Base-by-base conservation (phyloP, 345 rosid species). In the Firmiana major region DNA sequence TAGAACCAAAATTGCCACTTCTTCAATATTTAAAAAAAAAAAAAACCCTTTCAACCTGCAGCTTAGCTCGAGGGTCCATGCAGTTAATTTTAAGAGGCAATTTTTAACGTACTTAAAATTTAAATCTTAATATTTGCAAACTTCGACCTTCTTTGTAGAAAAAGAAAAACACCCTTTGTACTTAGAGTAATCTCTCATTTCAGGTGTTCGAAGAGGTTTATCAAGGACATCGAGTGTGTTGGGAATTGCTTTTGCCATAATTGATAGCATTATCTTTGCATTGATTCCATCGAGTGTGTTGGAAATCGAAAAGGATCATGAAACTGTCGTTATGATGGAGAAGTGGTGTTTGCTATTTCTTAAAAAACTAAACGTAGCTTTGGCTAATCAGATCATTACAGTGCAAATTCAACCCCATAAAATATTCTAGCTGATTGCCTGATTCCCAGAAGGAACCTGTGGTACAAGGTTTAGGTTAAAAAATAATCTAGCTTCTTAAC, bases 251-350 rank as follows among this genome's bases (percentile, higher is more conserved):
- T 66, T 63, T 65, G 16, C 19, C 57, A 40, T 57, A n/a, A 78
- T 40, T 55, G 28, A 21, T 51, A 58, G 79, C 80, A 76, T 73
- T 59, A 17, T 77, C 22, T 63, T 16, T 63, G 64, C 31, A 59
- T 11, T 59, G 64, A 59, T 59, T 59, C 63, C 17, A 24, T 26
- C 7, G 8, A 26, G 34, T 26, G 34, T 26, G 38, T 24, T 59
- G 38, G 64, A 5, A 58, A 58, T 31, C 21, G 43, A 16, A 63
- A 49, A 63, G 68, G 42, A 34, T 63, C 36, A 63, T 15, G 43
- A n/a, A 63, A 19, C 5, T 17, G 21, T 15, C 17, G 42, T 38
- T 34, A 2, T 31, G 5, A 63, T 63, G 68, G 68, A 63, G 68
- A 63, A 34, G 19, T 28, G 66, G 38, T 28, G 66, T 8, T 36